Percentiles rank a stretch among this genome's conserved stretches.
phyloP scores from a whole-genome alignment of 2,329 filamentous ascomycete species.

The Cercospora sojina region DNA sequence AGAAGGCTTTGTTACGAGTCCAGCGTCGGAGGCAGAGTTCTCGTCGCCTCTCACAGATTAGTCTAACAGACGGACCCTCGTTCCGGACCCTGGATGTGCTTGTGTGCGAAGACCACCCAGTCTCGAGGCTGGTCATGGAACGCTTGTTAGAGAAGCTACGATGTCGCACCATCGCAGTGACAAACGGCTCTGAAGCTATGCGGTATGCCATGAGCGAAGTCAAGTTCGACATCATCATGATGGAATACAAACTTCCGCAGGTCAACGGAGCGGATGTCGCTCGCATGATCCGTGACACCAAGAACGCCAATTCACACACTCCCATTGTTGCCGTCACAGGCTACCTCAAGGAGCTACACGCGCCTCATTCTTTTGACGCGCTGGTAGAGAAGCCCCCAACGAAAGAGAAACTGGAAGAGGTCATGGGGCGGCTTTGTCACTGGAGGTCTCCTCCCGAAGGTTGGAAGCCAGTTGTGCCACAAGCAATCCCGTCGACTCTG shows the following conservation, averaged over 20 bases:
- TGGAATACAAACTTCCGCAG: constrained; percentile 92
- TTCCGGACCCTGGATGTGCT: constrained; percentile 91
- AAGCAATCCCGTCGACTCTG: constrained; percentile 60
- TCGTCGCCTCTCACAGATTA: constrained; percentile 88
- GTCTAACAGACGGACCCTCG: constrained; percentile 74
- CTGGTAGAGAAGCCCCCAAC: constrained; percentile 97
- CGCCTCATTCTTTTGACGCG: constrained; percentile 92
- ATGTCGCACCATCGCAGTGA: constrained; percentile 88
- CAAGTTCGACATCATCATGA: constrained; percentile 98
- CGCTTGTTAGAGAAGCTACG: constrained; percentile 91
- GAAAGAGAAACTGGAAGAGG: constrained; percentile 83
- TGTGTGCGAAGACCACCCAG: constrained; percentile 96
- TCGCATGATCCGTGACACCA: constrained; percentile 95
- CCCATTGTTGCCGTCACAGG: constrained; percentile 96
- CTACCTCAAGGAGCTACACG: constrained; percentile 94
- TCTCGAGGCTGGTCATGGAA: constrained; percentile 98
- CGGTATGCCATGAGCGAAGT: constrained; percentile 94
- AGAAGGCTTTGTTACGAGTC: constrained; percentile 85
- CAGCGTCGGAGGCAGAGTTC: constrained; percentile 94
- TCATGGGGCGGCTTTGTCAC: constrained; percentile 81
- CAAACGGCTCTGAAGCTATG: constrained; percentile 86
- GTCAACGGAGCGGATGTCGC: constrained; percentile 95
- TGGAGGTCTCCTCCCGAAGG: constrained; percentile 80
- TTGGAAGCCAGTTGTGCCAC: constrained; percentile 45
- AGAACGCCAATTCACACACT: constrained; percentile 90